Evolutionary conservation across 2,329 filamentous ascomycete species (phyloP), one percentile per base, ranked within the genome.

Genomic region (Aspergillus niger): DNA sequence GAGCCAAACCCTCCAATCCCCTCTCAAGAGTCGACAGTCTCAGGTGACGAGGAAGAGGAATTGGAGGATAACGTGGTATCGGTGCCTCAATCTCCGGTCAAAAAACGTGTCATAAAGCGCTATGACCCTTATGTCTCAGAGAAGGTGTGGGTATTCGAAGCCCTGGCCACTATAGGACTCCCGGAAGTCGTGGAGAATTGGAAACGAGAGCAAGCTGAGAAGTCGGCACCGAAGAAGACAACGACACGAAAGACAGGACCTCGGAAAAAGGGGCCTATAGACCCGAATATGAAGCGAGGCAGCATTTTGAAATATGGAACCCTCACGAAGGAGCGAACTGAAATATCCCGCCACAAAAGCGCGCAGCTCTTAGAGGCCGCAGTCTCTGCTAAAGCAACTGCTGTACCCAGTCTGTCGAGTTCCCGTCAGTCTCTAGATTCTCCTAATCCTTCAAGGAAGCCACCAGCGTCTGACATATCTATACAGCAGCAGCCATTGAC

Each of bases 121-220:
- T 80, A 89, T 66, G 87, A 92, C 67, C 89, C 91, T 0, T 82
- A 81, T 8, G 82, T 86, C 28, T 79, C 86, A 1, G 86, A 91
- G 43, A 85, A 89, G 64, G 74, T 84, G 8, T 94, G 91, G 91
- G 76, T 93, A 5, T 81, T 89, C 22, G 86, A 89, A 66, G 82
- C 83, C 0, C 80, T 91, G 55, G 84, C 86, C 4, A 85, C 83
- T 59, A 72, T 88, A 2, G 89, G 90, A 0, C 82, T 88, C 57
- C 89, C 89, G 3, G 76, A 87, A 2, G 84, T 84, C 28, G 83
- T 91, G 0, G 81, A 88, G 64, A 84, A 85, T 44, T 93, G 89
- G 83, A 85, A 91, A 49, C 72, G 70, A 38, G 73, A 74, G 62
- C 70, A 74, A 59, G 63, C 67, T 5, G 69, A 70, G 20, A 77